Conservation (phyloP, 2,329 filamentous ascomycete genomes). For the Aspergillus ochraceus region DNA sequence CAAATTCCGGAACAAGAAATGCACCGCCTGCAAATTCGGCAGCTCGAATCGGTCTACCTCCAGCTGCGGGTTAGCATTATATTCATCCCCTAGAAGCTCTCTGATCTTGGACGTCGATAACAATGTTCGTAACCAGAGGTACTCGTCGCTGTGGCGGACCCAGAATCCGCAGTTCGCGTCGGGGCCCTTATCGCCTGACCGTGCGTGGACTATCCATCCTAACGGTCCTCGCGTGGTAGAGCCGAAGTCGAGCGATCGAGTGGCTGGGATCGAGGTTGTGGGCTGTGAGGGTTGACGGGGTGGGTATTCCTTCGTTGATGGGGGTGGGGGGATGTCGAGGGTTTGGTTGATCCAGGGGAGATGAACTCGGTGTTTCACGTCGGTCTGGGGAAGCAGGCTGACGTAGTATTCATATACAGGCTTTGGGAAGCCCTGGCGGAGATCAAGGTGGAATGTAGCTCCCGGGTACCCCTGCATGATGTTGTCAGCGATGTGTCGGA, state of each 20-base stretch:
- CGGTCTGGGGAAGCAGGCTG: slow-evolving; percentile 25
- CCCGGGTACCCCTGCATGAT: slow-evolving; percentile 45
- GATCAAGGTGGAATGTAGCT: slow-evolving; percentile 36
- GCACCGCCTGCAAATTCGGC: slow-evolving; percentile 40
- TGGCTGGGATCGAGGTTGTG: slow-evolving; percentile 5
- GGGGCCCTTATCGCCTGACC: slow-evolving; percentile 47
- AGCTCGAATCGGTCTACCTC: slow-evolving; percentile 49
- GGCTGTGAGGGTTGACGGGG: slow-evolving; percentile 19
- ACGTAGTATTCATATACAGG: slow-evolving; percentile 36
- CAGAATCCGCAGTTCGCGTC: slow-evolving; percentile 52
- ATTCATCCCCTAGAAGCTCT: slow-evolving; percentile 26
- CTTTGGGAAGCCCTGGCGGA: slow-evolving; percentile 35
- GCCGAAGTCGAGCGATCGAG: slow-evolving; percentile 19
- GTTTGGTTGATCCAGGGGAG: slow-evolving; percentile 24
- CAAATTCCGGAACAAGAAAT: slow-evolving; percentile 39
- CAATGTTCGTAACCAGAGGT: slow-evolving; percentile 40
- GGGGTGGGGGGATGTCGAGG: slow-evolving; percentile 20
- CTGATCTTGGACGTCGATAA: slow-evolving; percentile 19
- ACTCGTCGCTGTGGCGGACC: slow-evolving; percentile 43
- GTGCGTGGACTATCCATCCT: slow-evolving; percentile 37
- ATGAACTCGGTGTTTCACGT: slow-evolving; percentile 27
- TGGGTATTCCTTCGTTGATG: slow-evolving; percentile 16
- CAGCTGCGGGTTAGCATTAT: slow-evolving; percentile 14
- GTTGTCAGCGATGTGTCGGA: slow-evolving; percentile 38
- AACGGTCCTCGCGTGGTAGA: slow-evolving; percentile 25